Evolutionary conservation across 164 flowering plant genomes (phyloP), one percentile per base, ranked within the genome.

Genomic region (Euptelea pleiosperma): DNA sequence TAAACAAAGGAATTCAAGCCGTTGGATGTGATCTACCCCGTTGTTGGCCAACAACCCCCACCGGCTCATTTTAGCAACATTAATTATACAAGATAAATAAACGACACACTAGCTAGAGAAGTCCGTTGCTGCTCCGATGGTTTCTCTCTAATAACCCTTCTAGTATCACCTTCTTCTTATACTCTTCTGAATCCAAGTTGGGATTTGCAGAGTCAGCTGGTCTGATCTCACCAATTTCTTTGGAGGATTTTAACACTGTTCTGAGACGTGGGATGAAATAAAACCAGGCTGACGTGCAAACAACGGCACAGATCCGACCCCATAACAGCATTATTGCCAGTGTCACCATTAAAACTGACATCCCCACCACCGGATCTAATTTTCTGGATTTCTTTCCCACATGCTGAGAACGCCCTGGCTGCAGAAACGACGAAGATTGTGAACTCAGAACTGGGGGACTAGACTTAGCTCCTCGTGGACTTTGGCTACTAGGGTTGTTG

Each of bases 281-380:
- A 2, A 82, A 62, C 81, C 82, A 82, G 0, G 82, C 82, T 7
- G 79, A 64, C 33, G 82, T 75, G 55, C 77, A 79, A 1, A 84
- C 36, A 60, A 87, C 74, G 14, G 89, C 95, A 36, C 81, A 81
- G 0, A 78, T 0, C 14, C 78, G 65, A 3, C 90, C 95, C 75
- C 80, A 81, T 1, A 82, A 2, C 3, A 78, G 7, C 80, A 79
- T 70, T 10, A 80, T 74, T 0, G 63, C 31, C 18, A 86, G 46
- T 2, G 71, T 73, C 62, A 80, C 76, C 48, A 76, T 6, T 5
- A 86, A 10, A 18, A 86, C 61, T 3, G 80, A 75, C 69, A 82
- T 28, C 3, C 89, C 94, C 0, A 76, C 42, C 1, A 67, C 1
- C 2, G 79, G 61, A 19, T 77, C 91, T 2, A 62, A 42, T 40